Evolutionary conservation across 2,329 filamentous ascomycete species (phyloP).

Genomic region (Colletotrichum tropicale): DNA sequence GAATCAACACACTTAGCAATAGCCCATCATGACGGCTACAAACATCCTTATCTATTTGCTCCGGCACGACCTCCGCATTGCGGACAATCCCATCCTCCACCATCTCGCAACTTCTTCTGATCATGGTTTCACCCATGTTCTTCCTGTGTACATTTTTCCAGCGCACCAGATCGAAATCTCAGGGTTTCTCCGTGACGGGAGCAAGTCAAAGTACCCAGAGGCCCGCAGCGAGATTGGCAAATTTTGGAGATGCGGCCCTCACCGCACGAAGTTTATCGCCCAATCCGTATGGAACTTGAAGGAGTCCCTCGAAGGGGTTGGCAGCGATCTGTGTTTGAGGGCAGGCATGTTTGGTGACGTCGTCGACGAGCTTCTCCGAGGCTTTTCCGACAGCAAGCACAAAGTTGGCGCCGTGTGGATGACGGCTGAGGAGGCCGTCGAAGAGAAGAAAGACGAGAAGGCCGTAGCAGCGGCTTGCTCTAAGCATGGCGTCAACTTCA

Average conservation of each 20-base stretch:
- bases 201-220: conserved; percentile 69
- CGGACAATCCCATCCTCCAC: conserved; percentile 77
- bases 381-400: conserved; percentile 41
- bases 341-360: conserved; percentile 67
- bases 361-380: conserved; percentile 59
- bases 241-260: conserved; percentile 77
- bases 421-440: conserved; percentile 70
- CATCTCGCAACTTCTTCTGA: conserved; percentile 51
- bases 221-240: conserved; percentile 68
- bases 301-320: conserved; percentile 58
- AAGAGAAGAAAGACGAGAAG: conserved; percentile 71
- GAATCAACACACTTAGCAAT: neutral
- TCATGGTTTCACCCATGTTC: conserved; percentile 68
- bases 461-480: conserved; percentile 58
- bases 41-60: conserved; percentile 73
- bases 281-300: conserved; percentile 79
- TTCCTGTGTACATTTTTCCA: conserved; percentile 74
- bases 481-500: conserved; percentile 61
- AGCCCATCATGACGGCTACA: conserved; percentile 32
- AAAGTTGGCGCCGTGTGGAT: conserved; percentile 74
- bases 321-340: conserved; percentile 67
- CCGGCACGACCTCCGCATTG: conserved; percentile 73
- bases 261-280: conserved; percentile 73
- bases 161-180: conserved; percentile 76
- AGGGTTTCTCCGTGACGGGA: conserved; percentile 66